Evolutionary conservation across 768 basidiomycete genomes (phyloP).

Genomic region (Mycena maculata): DNA sequence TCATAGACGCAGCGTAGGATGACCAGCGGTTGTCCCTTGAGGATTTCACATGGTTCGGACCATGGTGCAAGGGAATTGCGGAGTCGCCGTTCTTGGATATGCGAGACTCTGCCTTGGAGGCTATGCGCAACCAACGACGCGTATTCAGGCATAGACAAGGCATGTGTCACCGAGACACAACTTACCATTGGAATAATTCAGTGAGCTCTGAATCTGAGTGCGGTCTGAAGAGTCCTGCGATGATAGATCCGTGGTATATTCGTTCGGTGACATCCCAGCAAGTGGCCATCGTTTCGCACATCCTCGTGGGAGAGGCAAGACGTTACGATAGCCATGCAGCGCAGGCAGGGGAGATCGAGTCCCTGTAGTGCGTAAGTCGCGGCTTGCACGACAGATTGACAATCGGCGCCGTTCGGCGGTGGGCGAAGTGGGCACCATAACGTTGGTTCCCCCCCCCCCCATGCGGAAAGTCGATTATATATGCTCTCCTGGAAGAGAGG

Average conservation of each 20-base stretch:
- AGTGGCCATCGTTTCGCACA: background rate
- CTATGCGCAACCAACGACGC: background rate
- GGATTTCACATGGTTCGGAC: background rate
- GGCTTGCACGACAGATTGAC: background rate
- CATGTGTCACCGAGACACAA: no score
- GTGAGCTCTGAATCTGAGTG: background rate
- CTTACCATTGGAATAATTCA: background rate
- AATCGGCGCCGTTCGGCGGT: background rate
- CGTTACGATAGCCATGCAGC: background rate
- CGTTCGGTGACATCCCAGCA: background rate
- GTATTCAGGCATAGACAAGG: background rate
- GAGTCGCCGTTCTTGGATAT: slow-evolving; percentile 8
- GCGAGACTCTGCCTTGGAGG: slow-evolving; percentile 9
- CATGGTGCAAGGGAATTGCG: background rate
- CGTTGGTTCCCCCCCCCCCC: no score
- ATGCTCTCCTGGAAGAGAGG: no score
- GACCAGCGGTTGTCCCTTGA: background rate
- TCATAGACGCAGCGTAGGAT: slow-evolving; percentile 13
- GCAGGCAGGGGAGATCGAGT: slow-evolving; percentile 3
- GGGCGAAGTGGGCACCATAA: background rate
- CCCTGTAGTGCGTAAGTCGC: background rate
- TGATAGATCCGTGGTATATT: background rate
- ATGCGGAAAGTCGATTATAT: no score
- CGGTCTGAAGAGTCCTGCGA: background rate
- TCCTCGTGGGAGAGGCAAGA: background rate